Base-by-base conservation (phyloP, 768 basidiomycete species). In the Boletellus ananiceps region DNA sequence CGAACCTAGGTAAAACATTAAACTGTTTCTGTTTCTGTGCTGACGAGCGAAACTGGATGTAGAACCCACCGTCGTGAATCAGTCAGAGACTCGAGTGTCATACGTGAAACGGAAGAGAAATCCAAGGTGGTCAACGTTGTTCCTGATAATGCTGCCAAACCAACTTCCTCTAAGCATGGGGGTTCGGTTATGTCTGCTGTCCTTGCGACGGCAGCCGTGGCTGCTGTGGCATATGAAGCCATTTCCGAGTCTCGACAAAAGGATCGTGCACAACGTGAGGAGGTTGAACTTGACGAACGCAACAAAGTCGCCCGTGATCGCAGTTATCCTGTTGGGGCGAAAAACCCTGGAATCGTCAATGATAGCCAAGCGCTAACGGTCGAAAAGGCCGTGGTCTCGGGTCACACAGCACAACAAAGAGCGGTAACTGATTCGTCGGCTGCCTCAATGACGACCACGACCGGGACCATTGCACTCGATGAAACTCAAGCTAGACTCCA, bases 161-260 rank as follows among this genome's bases (percentile, higher is more conserved):
- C 40, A 9, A 38, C 21, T 48, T 8, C 47, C 32, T 32, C 55
- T 2, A 51, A 52, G 31, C 31, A 52, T 25, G 52, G 19, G 9
- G 39, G 41, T 39, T 60, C 52, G 14, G 12, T 51, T 6, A 31
- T 57, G 8, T 57, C 61, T 29, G 23, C 44, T 12, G 8, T 49
- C 25, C 40, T 63, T 3, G 52, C 52, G 3, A 6, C 47, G 9
- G 60, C 51, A 0, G 43, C 34, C 5, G n/a, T 61, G 18, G 52
- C 52, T 2, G 51, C 61, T 5, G 33, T 40, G 19, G 55, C 51
- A 0, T 36, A 42, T 2, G 61, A 58, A 38, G 53, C 53, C 15
- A 40, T 32, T 15, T 2, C 55, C 5, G 55, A 53, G 13, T 36
- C 32, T 5, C 48, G 33, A 31, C 42, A 40, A 14, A 40, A 61